Conservation (phyloP, 2,329 filamentous ascomycete genomes). For the Chaetomium sp. region DNA sequence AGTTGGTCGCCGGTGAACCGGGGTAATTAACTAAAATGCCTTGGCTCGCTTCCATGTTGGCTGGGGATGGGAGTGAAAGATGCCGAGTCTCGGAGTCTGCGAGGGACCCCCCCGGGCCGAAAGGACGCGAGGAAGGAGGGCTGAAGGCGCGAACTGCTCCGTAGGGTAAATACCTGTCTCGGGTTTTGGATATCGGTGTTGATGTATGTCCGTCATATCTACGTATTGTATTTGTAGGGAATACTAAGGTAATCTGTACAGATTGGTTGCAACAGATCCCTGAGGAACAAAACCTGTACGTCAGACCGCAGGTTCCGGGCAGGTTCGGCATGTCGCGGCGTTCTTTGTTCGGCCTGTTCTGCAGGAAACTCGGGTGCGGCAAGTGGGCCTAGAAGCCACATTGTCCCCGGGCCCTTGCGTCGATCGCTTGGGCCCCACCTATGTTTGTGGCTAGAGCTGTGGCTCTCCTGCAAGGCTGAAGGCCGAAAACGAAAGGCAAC, state of each 20-base stretch:
- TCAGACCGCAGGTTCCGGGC: not conserved
- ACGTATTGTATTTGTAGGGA: no score
- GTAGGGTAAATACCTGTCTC: no score
- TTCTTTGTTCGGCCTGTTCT: not conserved
- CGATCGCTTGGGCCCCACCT: not conserved
- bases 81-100: not conserved
- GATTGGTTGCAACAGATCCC: not conserved
- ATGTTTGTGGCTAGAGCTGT: not conserved
- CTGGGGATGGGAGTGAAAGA: not conserved
- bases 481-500: conserved; percentile 10
- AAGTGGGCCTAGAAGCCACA: conserved; percentile 10
- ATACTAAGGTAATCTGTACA: no score
- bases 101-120: not conserved
- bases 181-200: no score
- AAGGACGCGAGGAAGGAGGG: not conserved
- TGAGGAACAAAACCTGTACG: not conserved
- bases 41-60: not conserved
- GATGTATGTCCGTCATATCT: no score
- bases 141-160: no score
- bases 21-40: not conserved
- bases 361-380: not conserved
- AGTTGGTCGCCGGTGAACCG: not conserved
- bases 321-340: conserved; percentile 26
- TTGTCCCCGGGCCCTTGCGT: not conserved
- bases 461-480: conserved; percentile 26